Conservation (phyloP, 2,329 filamentous ascomycete genomes). For the Colletotrichum nymphaeae region DNA sequence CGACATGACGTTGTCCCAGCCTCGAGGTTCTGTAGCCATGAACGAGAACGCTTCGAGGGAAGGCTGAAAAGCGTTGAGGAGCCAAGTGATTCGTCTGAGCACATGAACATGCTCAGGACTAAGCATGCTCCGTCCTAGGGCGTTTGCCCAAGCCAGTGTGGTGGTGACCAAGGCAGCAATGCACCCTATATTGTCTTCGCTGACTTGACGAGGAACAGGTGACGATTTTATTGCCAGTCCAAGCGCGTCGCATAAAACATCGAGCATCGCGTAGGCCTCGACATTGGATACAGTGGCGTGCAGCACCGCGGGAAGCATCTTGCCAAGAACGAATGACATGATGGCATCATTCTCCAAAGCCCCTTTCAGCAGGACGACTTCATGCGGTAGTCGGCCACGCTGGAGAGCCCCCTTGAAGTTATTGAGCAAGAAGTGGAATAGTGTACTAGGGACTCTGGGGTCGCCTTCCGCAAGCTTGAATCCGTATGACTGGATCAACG, state of each 20-base stretch:
- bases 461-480: slow-evolving; percentile 66
- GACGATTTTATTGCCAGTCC: slow-evolving; percentile 47
- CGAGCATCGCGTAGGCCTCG: slow-evolving; percentile 59
- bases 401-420: slow-evolving; percentile 67
- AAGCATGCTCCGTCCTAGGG: slow-evolving; percentile 16
- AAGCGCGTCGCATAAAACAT: slow-evolving; percentile 61
- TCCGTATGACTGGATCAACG: slow-evolving; percentile 66
- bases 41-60: slow-evolving; percentile 35
- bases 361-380: slow-evolving; percentile 56
- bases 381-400: slow-evolving; percentile 59
- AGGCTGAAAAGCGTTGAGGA: slow-evolving; percentile 37
- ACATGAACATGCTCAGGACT: slow-evolving; percentile 40
- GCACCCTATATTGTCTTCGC: slow-evolving; percentile 45
- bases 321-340: slow-evolving; percentile 58
- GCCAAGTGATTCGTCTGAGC: slow-evolving; percentile 36
- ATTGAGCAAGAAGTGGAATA: slow-evolving; percentile 69
- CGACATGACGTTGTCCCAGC: slow-evolving; percentile 28
- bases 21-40: not conserved
- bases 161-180: slow-evolving; percentile 39
- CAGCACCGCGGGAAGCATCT: slow-evolving; percentile 67
- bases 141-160: slow-evolving; percentile 39
- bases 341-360: slow-evolving; percentile 61
- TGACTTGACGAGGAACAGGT: slow-evolving; percentile 51
- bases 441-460: slow-evolving; percentile 55
- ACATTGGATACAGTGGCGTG: slow-evolving; percentile 47